These are phyloP conservation scores for Monosporascus sp. DNA, from an alignment of 2,329 filamentous ascomycete genomes.

Conservation along the genomic window DNA sequence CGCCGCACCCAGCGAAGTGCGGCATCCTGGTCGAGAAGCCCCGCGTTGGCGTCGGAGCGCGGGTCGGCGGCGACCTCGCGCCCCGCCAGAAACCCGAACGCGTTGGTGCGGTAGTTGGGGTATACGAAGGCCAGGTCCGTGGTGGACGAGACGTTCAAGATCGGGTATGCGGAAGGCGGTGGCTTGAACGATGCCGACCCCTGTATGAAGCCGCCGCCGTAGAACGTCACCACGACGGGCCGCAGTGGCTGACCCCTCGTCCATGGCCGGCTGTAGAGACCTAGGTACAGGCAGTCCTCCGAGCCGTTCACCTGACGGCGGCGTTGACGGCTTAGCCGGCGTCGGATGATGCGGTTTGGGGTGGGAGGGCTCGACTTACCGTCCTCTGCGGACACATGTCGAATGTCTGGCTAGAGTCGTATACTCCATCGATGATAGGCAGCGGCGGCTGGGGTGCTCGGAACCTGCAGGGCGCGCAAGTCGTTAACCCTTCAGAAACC, in stretches of 20 bases:
- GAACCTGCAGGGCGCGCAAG: conserved; percentile 36
- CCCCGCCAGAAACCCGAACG: conserved; percentile 50
- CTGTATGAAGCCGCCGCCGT: conserved; percentile 57
- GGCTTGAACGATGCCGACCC: conserved; percentile 50
- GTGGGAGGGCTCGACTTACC: conserved; percentile 21
- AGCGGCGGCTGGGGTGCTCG: conserved; percentile 53
- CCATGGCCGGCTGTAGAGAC: conserved; percentile 56
- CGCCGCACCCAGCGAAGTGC: conserved; percentile 44
- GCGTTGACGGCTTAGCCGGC: neutral
- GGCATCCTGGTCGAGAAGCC: conserved; percentile 45
- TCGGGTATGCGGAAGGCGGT: conserved; percentile 52
- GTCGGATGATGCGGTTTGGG: neutral
- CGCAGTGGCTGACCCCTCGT: conserved; percentile 34
- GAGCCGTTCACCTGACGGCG: conserved; percentile 38
- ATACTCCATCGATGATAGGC: conserved; percentile 41
- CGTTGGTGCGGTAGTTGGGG: conserved; percentile 52
- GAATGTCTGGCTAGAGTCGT: conserved; percentile 50
- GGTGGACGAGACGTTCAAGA: conserved; percentile 46
- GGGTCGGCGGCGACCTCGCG: conserved; percentile 37
- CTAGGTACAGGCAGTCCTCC: conserved; percentile 59
- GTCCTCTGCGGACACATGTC: conserved; percentile 56
- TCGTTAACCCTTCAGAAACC: neutral
- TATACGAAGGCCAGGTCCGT: conserved; percentile 44
- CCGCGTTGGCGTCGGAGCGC: conserved; percentile 44
- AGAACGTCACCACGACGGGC: conserved; percentile 56